phyloP scores from a whole-genome alignment of 1,284 basidiomycete species.

The Pseudomicrostroma phylloplanum region DNA sequence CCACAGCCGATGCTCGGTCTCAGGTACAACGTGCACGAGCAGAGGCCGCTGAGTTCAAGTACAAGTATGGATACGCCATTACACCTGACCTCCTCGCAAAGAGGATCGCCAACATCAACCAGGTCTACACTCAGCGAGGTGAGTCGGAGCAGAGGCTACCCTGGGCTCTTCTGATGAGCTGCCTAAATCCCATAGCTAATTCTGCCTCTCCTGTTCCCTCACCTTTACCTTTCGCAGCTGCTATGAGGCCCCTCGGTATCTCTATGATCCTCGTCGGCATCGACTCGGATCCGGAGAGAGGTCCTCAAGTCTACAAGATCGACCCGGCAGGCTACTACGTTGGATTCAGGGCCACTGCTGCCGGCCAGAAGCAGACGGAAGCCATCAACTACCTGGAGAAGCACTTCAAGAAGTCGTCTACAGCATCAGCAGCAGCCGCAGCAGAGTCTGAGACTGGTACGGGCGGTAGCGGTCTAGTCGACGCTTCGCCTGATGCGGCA shows the following conservation, averaged over 20 bases:
- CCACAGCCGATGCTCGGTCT: slow-evolving; percentile 57
- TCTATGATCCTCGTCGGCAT: slow-evolving; percentile 93
- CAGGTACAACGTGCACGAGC: slow-evolving; percentile 81
- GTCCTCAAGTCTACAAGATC: slow-evolving; percentile 90
- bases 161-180: background rate
- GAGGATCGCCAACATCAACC: slow-evolving; percentile 94
- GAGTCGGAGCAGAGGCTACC: background rate
- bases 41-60: slow-evolving; percentile 89
- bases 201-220: background rate
- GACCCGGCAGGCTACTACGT: slow-evolving; percentile 98
- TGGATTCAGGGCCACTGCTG: slow-evolving; percentile 91
- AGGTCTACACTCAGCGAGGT: slow-evolving; percentile 87
- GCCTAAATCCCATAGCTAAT: background rate
- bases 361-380: slow-evolving; percentile 82
- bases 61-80: slow-evolving; percentile 95
- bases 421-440: slow-evolving; percentile 8
- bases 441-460: background rate
- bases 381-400: slow-evolving; percentile 95
- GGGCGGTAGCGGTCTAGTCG: background rate
- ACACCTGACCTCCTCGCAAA: slow-evolving; percentile 89
- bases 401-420: slow-evolving; percentile 78
- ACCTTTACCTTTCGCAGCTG: slow-evolving; percentile 56
- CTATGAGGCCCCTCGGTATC: slow-evolving; percentile 93
- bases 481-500: slow-evolving; percentile 26
- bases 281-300: slow-evolving; percentile 65